A percentile compares a stretch with the other conserved stretches of the same genome.
phyloP scores from a whole-genome alignment of 2,329 filamentous ascomycete genomes.

The Colletotrichum zoysiae region DNA sequence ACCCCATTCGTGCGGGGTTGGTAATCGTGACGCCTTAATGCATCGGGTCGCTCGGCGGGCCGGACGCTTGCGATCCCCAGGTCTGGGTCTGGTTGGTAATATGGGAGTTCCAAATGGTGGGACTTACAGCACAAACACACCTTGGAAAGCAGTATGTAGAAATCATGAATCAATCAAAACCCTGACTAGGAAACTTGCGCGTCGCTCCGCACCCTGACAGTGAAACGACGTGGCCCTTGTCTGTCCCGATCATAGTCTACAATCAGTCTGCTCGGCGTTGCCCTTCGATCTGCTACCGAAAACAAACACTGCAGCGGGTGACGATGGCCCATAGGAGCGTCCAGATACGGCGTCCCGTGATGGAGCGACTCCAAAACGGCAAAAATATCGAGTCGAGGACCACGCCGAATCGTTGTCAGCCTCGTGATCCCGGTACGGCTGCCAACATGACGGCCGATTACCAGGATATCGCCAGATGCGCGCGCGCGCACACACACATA shows the following conservation, averaged over 20 bases:
- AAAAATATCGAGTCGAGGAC: neutral
- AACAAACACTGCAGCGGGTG: neutral
- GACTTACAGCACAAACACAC: constrained; percentile 13
- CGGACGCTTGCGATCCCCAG: constrained; percentile 24
- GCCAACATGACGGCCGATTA: too few species aligned
- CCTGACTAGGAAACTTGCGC: neutral
- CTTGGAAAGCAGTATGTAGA: constrained; percentile 33
- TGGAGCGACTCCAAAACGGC: neutral
- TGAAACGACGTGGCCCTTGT: neutral
- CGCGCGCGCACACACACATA: neutral
- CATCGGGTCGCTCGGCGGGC: constrained; percentile 23
- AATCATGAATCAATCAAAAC: constrained; percentile 20
- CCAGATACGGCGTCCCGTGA: neutral
- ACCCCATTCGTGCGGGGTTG: constrained; percentile 28
- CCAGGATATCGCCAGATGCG: too few species aligned
- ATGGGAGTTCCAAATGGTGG: neutral
- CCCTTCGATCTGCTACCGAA: neutral
- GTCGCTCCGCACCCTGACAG: neutral
- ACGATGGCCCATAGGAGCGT: neutral
- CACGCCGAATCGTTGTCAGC: neutral
- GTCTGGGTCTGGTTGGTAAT: constrained; percentile 24
- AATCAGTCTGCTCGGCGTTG: too few species aligned
- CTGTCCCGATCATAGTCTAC: neutral
- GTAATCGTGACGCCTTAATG: constrained; percentile 26
- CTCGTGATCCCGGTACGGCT: too few species aligned